Evolutionary conservation across 2,329 filamentous ascomycete species (phyloP), one percentile per base, ranked within the genome.

Genomic region (Arthrobotrys conoides): DNA sequence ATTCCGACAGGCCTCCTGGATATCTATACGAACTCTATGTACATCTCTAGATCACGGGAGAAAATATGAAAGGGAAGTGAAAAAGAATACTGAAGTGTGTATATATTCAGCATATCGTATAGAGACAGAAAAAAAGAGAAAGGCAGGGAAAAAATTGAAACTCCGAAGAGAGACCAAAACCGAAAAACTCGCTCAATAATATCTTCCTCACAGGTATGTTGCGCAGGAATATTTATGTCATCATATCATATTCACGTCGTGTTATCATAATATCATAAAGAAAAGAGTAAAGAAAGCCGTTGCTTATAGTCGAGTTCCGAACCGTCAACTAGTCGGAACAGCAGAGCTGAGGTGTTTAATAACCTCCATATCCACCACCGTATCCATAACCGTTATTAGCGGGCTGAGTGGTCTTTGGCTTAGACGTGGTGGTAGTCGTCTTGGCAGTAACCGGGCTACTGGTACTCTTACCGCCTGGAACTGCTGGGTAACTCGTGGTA

Each of bases 161-260:
- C 53, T 30, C 30, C 18, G 8, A 38, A 38, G 16, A 59, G 30
- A n/a, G n/a, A 22, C 16, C 57, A 59, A 36, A 18, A 59, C n/a
- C n/a, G n/a, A 59, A 24, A 20, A 36, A 36, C 5, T 36, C 36
- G 20, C 36, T n/a, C 10, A 5, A 18, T 18, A 44, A 61, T 27
- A 44, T 27, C 20, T 41, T 41, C 33, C 18, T 10, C 55, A 44
- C 22, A 44, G 20, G 18, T 61, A 16, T 2, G 16, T 20, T 24
- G 10, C 22, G 38, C 30, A 59, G 5, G 33, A 30, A 59, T 38
- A 38, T 2, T 51, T 20, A 24, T 61, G 44, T 61, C 18, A 44
- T 61, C 20, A 36, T 44, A 61, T 44, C 57, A 44, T 10, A 61
- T 61, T n/a, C 57, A 27, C 22, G 5, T 59, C 30, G 22, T 18